These are phyloP conservation scores for Colletotrichum lupini DNA, from an alignment of 2,329 filamentous ascomycete genomes.

Conservation along the genomic window DNA sequence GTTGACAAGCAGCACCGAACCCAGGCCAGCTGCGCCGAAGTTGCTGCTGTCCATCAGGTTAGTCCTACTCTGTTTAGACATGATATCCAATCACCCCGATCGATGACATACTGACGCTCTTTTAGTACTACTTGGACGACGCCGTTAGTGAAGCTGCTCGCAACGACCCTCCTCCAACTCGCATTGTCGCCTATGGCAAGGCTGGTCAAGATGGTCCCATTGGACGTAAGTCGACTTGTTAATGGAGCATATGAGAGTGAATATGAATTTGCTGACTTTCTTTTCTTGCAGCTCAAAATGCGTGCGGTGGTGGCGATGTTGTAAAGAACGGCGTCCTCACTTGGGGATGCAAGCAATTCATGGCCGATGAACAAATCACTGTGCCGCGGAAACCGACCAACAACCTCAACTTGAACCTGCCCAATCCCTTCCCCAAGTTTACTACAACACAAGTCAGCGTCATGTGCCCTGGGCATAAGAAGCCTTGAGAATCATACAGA, in stretches of 20 bases:
- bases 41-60: background rate
- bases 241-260: rapidly evolving
- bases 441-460: background rate
- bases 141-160: background rate
- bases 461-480: background rate
- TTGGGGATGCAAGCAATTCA: background rate
- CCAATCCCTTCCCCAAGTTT: background rate
- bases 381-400: background rate
- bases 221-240: background rate
- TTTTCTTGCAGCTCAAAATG: background rate
- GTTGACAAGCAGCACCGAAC: background rate
- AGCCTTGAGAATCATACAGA: background rate
- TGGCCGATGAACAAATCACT: background rate
- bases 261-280: background rate
- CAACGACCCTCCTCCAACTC: background rate
- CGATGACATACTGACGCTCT: background rate
- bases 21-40: background rate
- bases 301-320: background rate
- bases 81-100: background rate
- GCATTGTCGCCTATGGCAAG: background rate
- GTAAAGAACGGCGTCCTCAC: background rate
- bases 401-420: background rate
- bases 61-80: background rate
- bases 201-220: background rate
- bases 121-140: background rate